Percentiles rank a stretch among this genome's conserved stretches.
These are phyloP conservation scores for Coemansia sp. DNA, from an alignment of 371 early-diverging fungal species.

Conservation along the genomic window DNA sequence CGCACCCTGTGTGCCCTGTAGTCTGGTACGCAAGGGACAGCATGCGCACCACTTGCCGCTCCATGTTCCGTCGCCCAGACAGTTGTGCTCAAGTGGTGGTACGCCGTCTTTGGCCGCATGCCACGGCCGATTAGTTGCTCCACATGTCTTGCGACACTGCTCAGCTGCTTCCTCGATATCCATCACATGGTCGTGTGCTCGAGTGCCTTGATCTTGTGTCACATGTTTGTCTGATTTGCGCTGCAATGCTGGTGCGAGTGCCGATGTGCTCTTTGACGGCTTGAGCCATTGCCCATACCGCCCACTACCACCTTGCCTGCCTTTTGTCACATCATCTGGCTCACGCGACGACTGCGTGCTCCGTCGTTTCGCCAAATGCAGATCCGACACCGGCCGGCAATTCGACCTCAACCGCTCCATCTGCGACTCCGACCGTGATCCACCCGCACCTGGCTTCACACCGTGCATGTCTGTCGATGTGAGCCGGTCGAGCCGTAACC, in stretches of 20 bases:
- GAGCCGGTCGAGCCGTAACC: constrained; percentile 61
- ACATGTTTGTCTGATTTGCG: too few relatives aligned
- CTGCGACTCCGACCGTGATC: constrained; percentile 6
- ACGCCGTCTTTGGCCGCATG: constrained; percentile 14
- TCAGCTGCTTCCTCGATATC: constrained; percentile 38
- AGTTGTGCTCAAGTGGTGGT: constrained; percentile 15
- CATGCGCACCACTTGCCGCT: constrained; percentile 44
- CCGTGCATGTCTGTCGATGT: background rate
- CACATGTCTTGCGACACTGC: constrained; percentile 25
- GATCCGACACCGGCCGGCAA: constrained; percentile 36
- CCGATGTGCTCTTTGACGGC: constrained; percentile 23
- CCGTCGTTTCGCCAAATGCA: constrained; percentile 8
- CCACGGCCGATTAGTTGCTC: constrained; percentile 8
- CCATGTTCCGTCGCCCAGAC: constrained; percentile 19
- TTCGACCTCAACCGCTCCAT: constrained; percentile 28
- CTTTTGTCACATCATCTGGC: too few relatives aligned
- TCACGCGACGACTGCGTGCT: background rate
- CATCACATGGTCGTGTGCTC: background rate
- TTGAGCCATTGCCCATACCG: background rate
- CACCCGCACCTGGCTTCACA: background rate
- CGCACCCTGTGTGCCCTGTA: background rate
- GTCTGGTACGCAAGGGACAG: constrained; percentile 29
- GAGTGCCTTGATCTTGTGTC: too few relatives aligned
- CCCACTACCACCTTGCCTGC: background rate
- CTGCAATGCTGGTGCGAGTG: background rate